A percentile compares a stretch with the other conserved stretches of the same genome.
These are phyloP conservation scores for Citrus sinensis DNA, from an alignment of 345 rosid species.

Conservation along the genomic window DNA sequence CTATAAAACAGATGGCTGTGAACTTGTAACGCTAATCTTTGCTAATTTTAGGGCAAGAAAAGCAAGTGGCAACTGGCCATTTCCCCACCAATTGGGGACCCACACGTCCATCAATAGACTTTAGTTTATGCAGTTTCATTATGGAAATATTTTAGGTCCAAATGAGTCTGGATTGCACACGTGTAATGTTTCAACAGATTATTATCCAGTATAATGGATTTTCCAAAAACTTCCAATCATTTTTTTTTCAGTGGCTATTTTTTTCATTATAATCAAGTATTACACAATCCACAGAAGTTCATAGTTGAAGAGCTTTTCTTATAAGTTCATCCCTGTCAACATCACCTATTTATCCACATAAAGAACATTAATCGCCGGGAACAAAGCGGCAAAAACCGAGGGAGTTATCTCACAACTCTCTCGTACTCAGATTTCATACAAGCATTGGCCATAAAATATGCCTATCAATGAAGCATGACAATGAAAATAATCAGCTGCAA, in stretches of 20 bases:
- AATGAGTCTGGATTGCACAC: not conserved
- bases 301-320: slow-evolving; percentile 8
- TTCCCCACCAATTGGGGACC: not conserved
- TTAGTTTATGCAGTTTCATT: not conserved
- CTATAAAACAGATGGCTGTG: not conserved
- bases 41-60: not conserved
- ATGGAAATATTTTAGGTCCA: not conserved
- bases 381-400: slow-evolving; percentile 5
- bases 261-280: slow-evolving; percentile 6
- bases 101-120: not conserved
- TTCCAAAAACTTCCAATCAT: not conserved
- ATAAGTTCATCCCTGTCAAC: slow-evolving; percentile 3
- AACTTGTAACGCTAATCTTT: not conserved
- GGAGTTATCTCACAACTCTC: slow-evolving; percentile 8
- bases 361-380: not conserved
- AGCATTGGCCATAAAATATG: not conserved
- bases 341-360: slow-evolving; percentile 15
- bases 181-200: not conserved
- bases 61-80: not conserved
- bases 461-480: not conserved
- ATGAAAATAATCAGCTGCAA: slow-evolving; percentile 15
- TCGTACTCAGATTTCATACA: slow-evolving; percentile 1
- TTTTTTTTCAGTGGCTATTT: not conserved
- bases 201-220: not conserved
- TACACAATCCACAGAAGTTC: slow-evolving; percentile 13